Percentiles rank a stretch among this genome's conserved stretches.
Conservation (phyloP, 2,329 filamentous ascomycete genomes). For the Scedosporium apiospermum region DNA sequence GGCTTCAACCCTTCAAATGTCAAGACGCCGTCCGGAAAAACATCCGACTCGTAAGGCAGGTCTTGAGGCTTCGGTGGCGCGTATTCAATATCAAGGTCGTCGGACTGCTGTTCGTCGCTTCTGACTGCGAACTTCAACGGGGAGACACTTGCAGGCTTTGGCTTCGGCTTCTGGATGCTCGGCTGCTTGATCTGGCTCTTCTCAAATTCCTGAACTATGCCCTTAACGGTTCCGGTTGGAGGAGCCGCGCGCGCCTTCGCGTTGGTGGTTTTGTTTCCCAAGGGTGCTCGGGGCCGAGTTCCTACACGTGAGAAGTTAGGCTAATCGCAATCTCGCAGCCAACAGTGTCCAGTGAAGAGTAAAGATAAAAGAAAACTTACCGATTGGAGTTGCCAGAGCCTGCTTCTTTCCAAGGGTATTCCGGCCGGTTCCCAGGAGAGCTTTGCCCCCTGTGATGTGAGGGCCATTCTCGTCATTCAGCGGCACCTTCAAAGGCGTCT, state of each 20-base stretch:
- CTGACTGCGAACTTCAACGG: constrained; percentile 55
- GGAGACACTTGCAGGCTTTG: constrained; percentile 41
- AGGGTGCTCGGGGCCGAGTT: constrained; percentile 59
- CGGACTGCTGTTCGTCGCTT: constrained; percentile 37
- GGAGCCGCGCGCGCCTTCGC: constrained; percentile 61
- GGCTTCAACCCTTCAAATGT: constrained; percentile 49
- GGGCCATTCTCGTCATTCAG: constrained; percentile 76
- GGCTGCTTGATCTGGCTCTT: constrained; percentile 54
- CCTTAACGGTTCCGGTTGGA: constrained; percentile 56
- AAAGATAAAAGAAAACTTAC: constrained; percentile 35
- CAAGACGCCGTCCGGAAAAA: constrained; percentile 49
- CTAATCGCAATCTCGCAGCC: too few relatives aligned
- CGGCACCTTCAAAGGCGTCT: constrained; percentile 70
- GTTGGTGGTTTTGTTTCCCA: constrained; percentile 95
- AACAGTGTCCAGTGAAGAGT: too few relatives aligned
- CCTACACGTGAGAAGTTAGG: constrained; percentile 12
- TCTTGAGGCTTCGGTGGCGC: constrained; percentile 65
- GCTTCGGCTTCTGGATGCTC: constrained; percentile 48
- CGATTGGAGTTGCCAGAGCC: constrained; percentile 69
- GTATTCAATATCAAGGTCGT: constrained; percentile 77
- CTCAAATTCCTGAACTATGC: constrained; percentile 47
- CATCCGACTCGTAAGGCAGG: constrained; percentile 60
- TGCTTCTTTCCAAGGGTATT: constrained; percentile 32
- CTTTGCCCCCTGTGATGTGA: constrained; percentile 40
- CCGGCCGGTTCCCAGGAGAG: constrained; percentile 42